Evolutionary conservation across 306 rosid species (phyloP).

Genomic region (Vigna nakashimae): DNA sequence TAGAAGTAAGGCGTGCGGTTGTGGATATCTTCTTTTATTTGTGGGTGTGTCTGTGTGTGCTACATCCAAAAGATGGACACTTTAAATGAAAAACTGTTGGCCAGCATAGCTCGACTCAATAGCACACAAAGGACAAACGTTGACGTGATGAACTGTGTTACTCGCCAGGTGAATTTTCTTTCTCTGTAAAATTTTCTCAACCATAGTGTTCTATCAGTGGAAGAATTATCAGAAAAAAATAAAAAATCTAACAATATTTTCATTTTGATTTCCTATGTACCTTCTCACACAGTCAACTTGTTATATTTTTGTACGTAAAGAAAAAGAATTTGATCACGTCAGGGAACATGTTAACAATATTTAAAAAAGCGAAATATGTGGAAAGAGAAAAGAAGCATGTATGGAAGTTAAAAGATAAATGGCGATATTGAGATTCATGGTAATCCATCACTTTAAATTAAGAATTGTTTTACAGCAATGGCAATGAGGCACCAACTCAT

Average conservation of each 20-base stretch:
- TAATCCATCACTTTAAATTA: not conserved
- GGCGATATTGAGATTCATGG: not conserved
- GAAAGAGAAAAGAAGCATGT: not conserved
- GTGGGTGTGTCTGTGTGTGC: constrained; percentile 45
- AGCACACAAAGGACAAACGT: constrained; percentile 40
- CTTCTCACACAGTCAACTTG: not conserved
- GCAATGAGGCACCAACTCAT: constrained; percentile 14
- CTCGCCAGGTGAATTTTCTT: constrained; percentile 9
- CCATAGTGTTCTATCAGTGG: too few species aligned
- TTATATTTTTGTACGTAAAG: constrained; percentile 13
- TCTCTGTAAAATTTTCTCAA: not conserved
- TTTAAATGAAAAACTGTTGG: constrained; percentile 18
- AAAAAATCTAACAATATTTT: not conserved
- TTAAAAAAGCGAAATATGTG: not conserved
- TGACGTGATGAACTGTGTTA: constrained; percentile 27
- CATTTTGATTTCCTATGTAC: not conserved
- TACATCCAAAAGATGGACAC: constrained; percentile 40
- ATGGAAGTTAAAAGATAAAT: not conserved
- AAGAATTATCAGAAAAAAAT: too few species aligned
- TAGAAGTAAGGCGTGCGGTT: constrained; percentile 43
- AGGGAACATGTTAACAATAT: not conserved
- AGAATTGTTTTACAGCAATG: not conserved
- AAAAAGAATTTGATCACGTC: not conserved
- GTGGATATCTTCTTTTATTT: constrained; percentile 27
- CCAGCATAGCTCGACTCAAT: constrained; percentile 33